Evolutionary conservation across 2,329 filamentous ascomycete genomes (phyloP).

Genomic region (Neurospora crassa): DNA sequence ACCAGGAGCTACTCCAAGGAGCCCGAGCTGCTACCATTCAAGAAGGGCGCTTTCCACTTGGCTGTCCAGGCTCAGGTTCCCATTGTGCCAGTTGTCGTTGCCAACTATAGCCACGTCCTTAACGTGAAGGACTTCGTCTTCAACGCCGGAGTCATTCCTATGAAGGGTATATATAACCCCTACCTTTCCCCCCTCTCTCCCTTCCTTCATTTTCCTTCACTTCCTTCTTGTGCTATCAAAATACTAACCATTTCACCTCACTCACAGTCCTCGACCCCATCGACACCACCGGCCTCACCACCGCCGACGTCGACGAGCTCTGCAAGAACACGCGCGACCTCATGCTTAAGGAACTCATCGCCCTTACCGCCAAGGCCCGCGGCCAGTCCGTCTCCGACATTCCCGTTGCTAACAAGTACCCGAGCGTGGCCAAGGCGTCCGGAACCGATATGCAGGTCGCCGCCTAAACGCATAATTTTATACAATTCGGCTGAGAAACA

Average conservation of each 20-base stretch:
- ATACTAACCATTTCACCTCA: slow-evolving; percentile 1
- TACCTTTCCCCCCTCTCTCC: background rate
- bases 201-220: background rate
- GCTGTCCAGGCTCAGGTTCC: slow-evolving; percentile 90
- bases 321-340: slow-evolving; percentile 57
- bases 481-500: background rate
- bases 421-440: slow-evolving; percentile 23
- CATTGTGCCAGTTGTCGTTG: slow-evolving; percentile 75
- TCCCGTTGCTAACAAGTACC: slow-evolving; percentile 10
- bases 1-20: slow-evolving; percentile 82
- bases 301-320: slow-evolving; percentile 70
- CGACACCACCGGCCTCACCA: slow-evolving; percentile 59
- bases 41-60: slow-evolving; percentile 96
- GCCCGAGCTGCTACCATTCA: slow-evolving; percentile 83
- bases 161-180: slow-evolving; percentile 50
- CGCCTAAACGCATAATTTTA: slow-evolving; percentile 7
- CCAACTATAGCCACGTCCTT: slow-evolving; percentile 69
- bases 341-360: slow-evolving; percentile 61
- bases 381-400: slow-evolving; percentile 27
- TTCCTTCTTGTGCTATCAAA: background rate
- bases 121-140: slow-evolving; percentile 57
- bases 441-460: slow-evolving; percentile 20
- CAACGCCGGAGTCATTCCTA: slow-evolving; percentile 58
- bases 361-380: slow-evolving; percentile 41
- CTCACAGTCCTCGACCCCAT: slow-evolving; percentile 67